Percentiles rank a stretch among this genome's conserved stretches.
Evolutionary conservation across 2,329 filamentous ascomycete species (phyloP).

Genomic region (Lecanosticta acicola): DNA sequence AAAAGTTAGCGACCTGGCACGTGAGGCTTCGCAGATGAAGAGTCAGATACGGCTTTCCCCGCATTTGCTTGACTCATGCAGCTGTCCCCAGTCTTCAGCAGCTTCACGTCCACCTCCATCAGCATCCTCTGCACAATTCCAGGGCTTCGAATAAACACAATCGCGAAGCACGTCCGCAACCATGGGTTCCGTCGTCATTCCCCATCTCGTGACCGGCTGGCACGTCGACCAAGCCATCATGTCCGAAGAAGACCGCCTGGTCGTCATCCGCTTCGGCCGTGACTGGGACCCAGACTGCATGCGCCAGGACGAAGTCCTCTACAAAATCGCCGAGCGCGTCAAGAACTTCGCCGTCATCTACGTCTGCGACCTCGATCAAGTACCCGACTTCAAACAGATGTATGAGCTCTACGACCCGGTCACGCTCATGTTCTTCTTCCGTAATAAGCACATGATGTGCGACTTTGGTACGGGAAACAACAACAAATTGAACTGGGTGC

Average conservation of each 20-base stretch:
- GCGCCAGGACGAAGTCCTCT: slow-evolving; percentile 87
- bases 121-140: background rate
- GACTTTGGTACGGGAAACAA: slow-evolving; percentile 98
- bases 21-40: too few species aligned
- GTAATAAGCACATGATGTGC: slow-evolving; percentile 98
- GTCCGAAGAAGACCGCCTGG: slow-evolving; percentile 82
- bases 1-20: too few species aligned
- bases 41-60: background rate
- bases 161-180: background rate
- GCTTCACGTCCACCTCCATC: slow-evolving; percentile 1
- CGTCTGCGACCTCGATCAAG: slow-evolving; percentile 84
- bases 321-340: slow-evolving; percentile 85
- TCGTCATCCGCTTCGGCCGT: slow-evolving; percentile 88
- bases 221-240: slow-evolving; percentile 97
- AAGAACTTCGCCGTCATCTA: slow-evolving; percentile 94
- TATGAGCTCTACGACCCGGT: slow-evolving; percentile 77
- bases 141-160: background rate
- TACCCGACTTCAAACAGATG: slow-evolving; percentile 94
- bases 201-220: slow-evolving; percentile 88
- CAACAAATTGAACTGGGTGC: slow-evolving; percentile 94
- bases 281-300: slow-evolving; percentile 78
- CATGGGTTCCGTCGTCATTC: slow-evolving; percentile 84
- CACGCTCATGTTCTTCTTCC: slow-evolving; percentile 96
- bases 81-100: background rate
- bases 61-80: background rate